Percentiles rank a stretch among this genome's conserved stretches.
phyloP scores from a whole-genome alignment of 1,139 yeast genomes.

The Kodamaea sp. region DNA sequence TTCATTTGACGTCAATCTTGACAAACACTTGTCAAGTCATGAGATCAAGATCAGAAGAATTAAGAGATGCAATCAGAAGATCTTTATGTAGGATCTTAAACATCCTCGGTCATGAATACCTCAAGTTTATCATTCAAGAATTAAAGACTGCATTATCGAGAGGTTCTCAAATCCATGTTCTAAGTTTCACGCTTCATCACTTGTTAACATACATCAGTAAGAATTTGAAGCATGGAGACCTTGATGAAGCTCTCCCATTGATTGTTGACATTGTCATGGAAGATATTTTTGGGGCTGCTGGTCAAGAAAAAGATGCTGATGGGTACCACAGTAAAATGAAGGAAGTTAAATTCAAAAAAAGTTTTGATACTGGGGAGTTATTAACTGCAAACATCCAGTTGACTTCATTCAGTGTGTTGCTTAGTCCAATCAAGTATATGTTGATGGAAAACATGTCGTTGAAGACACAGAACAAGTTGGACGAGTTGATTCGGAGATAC shows the following conservation, averaged over 20 bases:
- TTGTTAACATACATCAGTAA: slow-evolving; percentile 54
- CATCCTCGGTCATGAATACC: slow-evolving; percentile 68
- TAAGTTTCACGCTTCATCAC: slow-evolving; percentile 82
- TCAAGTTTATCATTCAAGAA: slow-evolving; percentile 73
- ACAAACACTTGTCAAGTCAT: slow-evolving; percentile 85
- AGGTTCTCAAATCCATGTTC: slow-evolving; percentile 92
- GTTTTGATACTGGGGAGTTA: slow-evolving; percentile 84
- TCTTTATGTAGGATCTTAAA: slow-evolving; percentile 63
- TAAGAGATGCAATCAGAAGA: slow-evolving; percentile 83
- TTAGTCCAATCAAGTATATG: slow-evolving; percentile 68
- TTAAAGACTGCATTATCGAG: slow-evolving; percentile 73
- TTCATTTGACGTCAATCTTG: slow-evolving; percentile 74
- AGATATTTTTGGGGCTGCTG: slow-evolving; percentile 88
- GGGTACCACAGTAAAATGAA: slow-evolving; percentile 84
- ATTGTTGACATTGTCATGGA: slow-evolving; percentile 81
- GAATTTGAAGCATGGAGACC: slow-evolving; percentile 60
- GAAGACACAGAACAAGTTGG: slow-evolving; percentile 71
- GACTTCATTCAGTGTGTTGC: slow-evolving; percentile 52
- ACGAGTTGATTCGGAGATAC: slow-evolving; percentile 72
- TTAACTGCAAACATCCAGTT: slow-evolving; percentile 65
- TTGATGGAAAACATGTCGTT: slow-evolving; percentile 62
- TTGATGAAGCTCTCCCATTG: slow-evolving; percentile 63
- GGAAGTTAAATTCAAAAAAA: slow-evolving; percentile 85
- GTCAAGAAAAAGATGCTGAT: slow-evolving; percentile 92
- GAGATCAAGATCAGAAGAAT: slow-evolving; percentile 80